Base-by-base conservation (phyloP, 306 rosid genomes). In the Sesbania bispinosa region DNA sequence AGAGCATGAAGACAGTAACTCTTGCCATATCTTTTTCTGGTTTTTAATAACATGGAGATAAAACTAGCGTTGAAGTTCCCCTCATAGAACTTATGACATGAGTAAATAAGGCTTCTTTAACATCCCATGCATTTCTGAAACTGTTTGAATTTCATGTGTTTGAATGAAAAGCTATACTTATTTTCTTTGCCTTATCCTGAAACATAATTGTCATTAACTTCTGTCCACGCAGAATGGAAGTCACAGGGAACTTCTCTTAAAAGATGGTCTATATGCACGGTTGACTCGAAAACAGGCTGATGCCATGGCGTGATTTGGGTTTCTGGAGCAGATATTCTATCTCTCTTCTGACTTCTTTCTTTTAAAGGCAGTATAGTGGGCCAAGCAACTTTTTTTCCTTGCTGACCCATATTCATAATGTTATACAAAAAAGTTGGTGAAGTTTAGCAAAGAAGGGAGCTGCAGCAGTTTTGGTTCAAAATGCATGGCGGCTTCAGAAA, bases 241-340 rank as follows among this genome's bases (percentile, higher is more conserved):
- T 79, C 97, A 94, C 82, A 81, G 75, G 67, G 97, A 89, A 73
- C 96, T 94, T 76, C 91, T 94, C 36, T 29, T 73, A 27, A 81
- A 82, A 59, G 95, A 84, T 73, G 97, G 98, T 63, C 19, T 90
- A 35, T 93, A 90, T 71, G 97, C 98, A 9, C 84, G 90, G 77
- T 69, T 90, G 76, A 84, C 74, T 5, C 85, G 94, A 80, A 88
- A 84, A 69, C 98, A 93, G 70, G 90, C 91, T 27, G 98, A 93
- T 62, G 92, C 90, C 7, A 75, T 88, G 77, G 82, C 87, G 38
- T 90, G 83, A 90, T 68, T 60, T 74, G 47, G 46, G 65, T 59
- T 14, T 45, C 42, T 41, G 16, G 10, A 33, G 63, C 35, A 62
- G 39, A 36, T 26, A 9, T 67, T 78, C 67, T 32, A 26, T 61